These are phyloP conservation scores for Urochloa ruziziensis DNA, from an alignment of 176 grass and related monocot genomes.

Conservation along the genomic window DNA sequence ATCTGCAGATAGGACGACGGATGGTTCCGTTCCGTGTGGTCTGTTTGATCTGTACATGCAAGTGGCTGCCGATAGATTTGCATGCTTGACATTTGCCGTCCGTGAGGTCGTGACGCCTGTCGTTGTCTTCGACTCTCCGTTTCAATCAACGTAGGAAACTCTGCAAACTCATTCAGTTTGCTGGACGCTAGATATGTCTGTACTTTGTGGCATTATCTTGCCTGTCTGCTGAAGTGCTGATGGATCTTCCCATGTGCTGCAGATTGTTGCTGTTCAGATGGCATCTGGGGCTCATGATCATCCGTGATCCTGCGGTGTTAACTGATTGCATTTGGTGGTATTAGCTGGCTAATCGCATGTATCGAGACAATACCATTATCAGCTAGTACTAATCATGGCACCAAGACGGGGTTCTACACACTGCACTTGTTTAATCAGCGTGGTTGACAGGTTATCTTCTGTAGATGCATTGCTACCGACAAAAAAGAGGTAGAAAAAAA, in stretches of 20 bases:
- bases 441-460: not conserved
- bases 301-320: not conserved
- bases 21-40: not conserved
- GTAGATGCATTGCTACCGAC: not conserved
- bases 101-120: too few species aligned
- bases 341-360: constrained; percentile 16
- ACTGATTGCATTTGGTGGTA: not conserved
- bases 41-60: not conserved
- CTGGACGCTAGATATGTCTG: not conserved
- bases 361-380: too few species aligned
- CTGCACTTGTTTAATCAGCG: not conserved
- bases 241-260: not conserved
- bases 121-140: not conserved
- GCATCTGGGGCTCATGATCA: not conserved
- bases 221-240: not conserved
- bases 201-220: not conserved
- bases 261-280: not conserved
- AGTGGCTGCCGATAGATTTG: not conserved
- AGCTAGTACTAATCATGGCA: not conserved
- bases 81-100: not conserved
- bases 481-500: not conserved
- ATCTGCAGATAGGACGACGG: constrained; percentile 22
- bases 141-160: not conserved
- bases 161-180: not conserved
- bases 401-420: not conserved